Percentiles rank a stretch among this genome's conserved stretches.
Conservation (phyloP, 148 eudicot species). For the Nyssa sinensis region DNA sequence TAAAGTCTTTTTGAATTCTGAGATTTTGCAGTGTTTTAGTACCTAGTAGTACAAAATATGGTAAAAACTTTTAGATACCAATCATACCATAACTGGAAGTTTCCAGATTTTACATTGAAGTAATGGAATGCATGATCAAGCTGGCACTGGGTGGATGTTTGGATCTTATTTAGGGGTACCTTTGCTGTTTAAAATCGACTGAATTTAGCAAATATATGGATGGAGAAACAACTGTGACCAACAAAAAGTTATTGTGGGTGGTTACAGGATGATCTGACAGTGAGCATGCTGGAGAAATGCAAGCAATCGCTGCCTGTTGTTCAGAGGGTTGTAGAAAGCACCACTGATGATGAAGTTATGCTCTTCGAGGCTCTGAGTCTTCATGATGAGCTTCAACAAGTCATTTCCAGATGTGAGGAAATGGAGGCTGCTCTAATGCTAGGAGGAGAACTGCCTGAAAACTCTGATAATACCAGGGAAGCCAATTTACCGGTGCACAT, state of each 20-base stretch:
- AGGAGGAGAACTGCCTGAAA: slow-evolving; percentile 22
- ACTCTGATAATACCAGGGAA: slow-evolving; percentile 16
- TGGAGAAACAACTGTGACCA: not conserved
- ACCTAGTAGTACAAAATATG: not conserved
- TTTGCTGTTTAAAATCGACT: not conserved
- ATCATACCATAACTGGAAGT: not conserved
- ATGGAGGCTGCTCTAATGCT: slow-evolving; percentile 41
- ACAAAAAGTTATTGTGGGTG: slow-evolving; percentile 8
- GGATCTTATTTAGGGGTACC: not conserved
- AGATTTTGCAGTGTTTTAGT: too few species aligned
- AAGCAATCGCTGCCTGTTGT: slow-evolving; percentile 75
- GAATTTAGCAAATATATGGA: not conserved
- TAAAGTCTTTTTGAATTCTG: too few species aligned
- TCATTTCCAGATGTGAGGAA: slow-evolving; percentile 62
- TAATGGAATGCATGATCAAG: not conserved
- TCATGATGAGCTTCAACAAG: slow-evolving; percentile 82
- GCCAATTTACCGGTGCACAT: slow-evolving; percentile 13
- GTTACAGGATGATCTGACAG: slow-evolving; percentile 78
- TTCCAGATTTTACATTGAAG: not conserved
- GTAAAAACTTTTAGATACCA: not conserved
- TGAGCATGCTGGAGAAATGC: slow-evolving; percentile 86
- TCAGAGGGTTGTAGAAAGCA: slow-evolving; percentile 75
- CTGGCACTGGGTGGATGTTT: not conserved
- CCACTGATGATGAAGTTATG: slow-evolving; percentile 73
- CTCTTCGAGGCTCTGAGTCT: slow-evolving; percentile 90